Evolutionary conservation across 2,329 filamentous ascomycete genomes (phyloP).

Genomic region (Calonectria hongkongensis): DNA sequence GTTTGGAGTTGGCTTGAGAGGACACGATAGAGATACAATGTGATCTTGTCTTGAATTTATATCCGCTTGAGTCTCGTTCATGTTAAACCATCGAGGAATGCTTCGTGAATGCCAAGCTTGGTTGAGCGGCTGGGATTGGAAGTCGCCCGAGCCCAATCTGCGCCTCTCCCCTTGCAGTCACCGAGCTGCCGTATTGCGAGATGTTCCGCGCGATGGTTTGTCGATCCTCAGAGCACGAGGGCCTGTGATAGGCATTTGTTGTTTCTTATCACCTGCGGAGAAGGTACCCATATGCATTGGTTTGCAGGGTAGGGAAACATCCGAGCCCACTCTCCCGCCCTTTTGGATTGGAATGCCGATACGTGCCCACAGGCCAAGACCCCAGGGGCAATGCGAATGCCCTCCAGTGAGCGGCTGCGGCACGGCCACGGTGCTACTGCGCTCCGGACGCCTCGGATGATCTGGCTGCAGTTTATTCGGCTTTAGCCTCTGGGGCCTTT

Average conservation of each 20-base stretch:
- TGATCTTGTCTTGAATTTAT: neutral
- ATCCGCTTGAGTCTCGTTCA: neutral
- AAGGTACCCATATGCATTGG: constrained; percentile 3
- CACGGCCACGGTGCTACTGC: constrained; percentile 30
- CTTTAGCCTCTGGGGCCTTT: constrained; percentile 14
- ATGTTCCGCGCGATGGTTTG: constrained; percentile 29
- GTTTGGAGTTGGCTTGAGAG: neutral
- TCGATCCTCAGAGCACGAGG: constrained; percentile 36
- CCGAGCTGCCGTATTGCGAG: constrained; percentile 37
- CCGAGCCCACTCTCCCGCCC: constrained; percentile 27
- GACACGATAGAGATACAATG: neutral
- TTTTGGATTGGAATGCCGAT: constrained; percentile 36
- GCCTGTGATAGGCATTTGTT: constrained; percentile 37
- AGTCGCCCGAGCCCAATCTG: constrained; percentile 18
- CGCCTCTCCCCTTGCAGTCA: constrained; percentile 37
- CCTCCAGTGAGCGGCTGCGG: constrained; percentile 29
- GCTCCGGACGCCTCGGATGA: constrained; percentile 30
- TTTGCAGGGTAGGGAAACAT: constrained; percentile 27
- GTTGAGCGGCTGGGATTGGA: constrained; percentile 12
- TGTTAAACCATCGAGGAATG: too few relatives aligned
- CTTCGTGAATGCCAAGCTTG: constrained; percentile 21
- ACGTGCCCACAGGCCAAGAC: constrained; percentile 26
- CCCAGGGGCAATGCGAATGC: constrained; percentile 11
- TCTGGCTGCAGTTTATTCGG: constrained; percentile 15
- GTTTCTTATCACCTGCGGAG: constrained; percentile 29